phyloP scores from a whole-genome alignment of 345 rosid species.

The Linum trigynum region DNA sequence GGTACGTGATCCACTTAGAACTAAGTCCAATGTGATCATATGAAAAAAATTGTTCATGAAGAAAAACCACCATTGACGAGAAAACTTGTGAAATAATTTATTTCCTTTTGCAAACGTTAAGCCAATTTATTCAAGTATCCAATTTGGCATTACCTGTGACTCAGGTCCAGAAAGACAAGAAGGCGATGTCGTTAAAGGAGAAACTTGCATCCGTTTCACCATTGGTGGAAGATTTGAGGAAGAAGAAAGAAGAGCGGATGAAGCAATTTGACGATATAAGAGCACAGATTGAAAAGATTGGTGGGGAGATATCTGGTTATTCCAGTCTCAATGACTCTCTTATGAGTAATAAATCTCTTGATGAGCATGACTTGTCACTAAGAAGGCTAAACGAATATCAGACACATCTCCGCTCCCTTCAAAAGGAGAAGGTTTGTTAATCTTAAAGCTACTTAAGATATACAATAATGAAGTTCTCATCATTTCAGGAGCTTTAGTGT shows the following conservation, averaged over 20 bases:
- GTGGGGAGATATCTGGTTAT: conserved; percentile 72
- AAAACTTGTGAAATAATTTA: too few relatives aligned
- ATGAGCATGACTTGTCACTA: conserved; percentile 72
- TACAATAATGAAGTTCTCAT: background rate
- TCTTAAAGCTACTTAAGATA: background rate
- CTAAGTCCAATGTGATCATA: background rate
- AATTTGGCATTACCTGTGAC: background rate
- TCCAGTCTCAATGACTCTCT: conserved; percentile 29
- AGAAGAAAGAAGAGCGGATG: conserved; percentile 67
- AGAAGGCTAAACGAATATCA: conserved; percentile 81
- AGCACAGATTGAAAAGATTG: conserved; percentile 71
- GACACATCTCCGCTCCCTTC: conserved; percentile 66
- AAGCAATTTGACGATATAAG: conserved; percentile 67
- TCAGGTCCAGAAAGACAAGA: conserved; percentile 52
- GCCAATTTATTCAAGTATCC: background rate
- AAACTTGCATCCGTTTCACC: conserved; percentile 74
- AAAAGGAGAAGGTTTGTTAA: conserved; percentile 70
- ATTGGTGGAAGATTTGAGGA: conserved; percentile 62
- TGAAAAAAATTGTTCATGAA: background rate
- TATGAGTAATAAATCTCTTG: conserved; percentile 36
- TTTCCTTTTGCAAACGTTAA: background rate
- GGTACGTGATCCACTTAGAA: conserved; percentile 26
- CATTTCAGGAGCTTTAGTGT: too few relatives aligned
- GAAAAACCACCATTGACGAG: too few relatives aligned
- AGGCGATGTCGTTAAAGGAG: conserved; percentile 53